These are phyloP conservation scores for Lodderomyces theae DNA, from an alignment of 1,139 yeast species.

Conservation along the genomic window DNA sequence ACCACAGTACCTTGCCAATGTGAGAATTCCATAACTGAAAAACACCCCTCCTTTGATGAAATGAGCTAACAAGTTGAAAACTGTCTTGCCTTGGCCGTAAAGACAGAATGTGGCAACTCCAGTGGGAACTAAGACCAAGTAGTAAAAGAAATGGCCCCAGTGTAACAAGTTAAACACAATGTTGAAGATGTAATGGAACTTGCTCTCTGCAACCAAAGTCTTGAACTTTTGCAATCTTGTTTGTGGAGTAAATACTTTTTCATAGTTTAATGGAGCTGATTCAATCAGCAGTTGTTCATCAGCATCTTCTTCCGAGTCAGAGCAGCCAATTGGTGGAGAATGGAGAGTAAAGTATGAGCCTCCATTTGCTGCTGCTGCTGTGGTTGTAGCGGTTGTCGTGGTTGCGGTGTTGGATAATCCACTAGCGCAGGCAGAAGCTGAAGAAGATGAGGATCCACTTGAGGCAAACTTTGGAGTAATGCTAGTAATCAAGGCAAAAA, in stretches of 20 bases:
- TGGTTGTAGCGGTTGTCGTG: too few species aligned
- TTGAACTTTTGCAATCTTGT: slow-evolving; percentile 10
- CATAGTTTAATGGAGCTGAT: slow-evolving; percentile 11
- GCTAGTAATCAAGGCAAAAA: slow-evolving; percentile 36
- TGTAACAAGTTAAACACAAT: slow-evolving; percentile 52
- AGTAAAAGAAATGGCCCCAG: slow-evolving; percentile 63
- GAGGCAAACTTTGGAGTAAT: slow-evolving; percentile 8
- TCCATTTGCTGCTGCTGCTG: neutral
- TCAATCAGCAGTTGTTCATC: slow-evolving; percentile 18
- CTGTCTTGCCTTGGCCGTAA: slow-evolving; percentile 61
- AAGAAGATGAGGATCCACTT: neutral
- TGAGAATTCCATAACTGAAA: slow-evolving; percentile 66
- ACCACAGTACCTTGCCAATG: slow-evolving; percentile 85
- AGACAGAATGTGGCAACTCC: slow-evolving; percentile 75
- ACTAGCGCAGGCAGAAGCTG: neutral
- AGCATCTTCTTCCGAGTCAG: slow-evolving; percentile 11
- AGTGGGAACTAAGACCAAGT: slow-evolving; percentile 59
- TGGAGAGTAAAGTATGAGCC: slow-evolving; percentile 19
- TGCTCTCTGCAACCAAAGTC: slow-evolving; percentile 11
- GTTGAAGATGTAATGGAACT: slow-evolving; percentile 11
- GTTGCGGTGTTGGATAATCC: too few species aligned
- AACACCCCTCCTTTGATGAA: slow-evolving; percentile 95
- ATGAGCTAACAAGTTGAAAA: slow-evolving; percentile 87
- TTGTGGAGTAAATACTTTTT: slow-evolving; percentile 5
- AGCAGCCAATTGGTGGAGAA: slow-evolving; percentile 11